Evolutionary conservation across 1,139 yeast genomes (phyloP), one percentile per base, ranked within the genome.

Genomic region (Kodamaea fungicola): DNA sequence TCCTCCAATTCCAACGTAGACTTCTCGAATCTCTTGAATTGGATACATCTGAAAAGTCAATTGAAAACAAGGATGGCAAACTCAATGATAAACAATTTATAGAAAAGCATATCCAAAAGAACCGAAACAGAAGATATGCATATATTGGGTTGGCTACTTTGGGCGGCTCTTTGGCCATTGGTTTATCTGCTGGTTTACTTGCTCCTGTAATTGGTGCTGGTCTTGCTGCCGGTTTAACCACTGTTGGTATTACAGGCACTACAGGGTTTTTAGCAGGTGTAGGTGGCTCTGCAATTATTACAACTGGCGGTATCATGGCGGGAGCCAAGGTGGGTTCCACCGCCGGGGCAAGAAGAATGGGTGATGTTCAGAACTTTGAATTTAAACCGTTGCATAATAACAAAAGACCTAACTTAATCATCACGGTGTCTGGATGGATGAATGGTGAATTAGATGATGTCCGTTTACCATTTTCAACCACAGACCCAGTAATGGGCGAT

Each of bases 201-300:
- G 98, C 98, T 0, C 99, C 99, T 0, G 96, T 94, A 4, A 94
- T 94, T 52, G 98, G 98, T 32, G 97, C 97, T 1, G 98, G 99
- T 50, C 58, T 94, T 22, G 98, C 98, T 2, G 97, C 98, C 2
- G 99, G 98, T 8, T 69, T 94, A 32, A 83, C 97, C 0, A 92
- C 98, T 0, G 80, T 92, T 23, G 99, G 99, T 22, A 85, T 94
- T 22, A 71, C 87, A 2, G 98, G 99, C 13, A 89, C 98, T 0
- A 64, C 88, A 12, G 87, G 95, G 1, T 92, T 94, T 50, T 66
- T 94, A 28, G 97, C 97, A 0, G 98, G 98, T 33, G 88, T 94
- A 2, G 98, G 97, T 22, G 98, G 99, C 31, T 87, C 97, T 8
- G 90, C 96, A 0, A 76, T 90, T 29, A 95, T 94, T 34, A 90